Conservation (phyloP, 1,284 basidiomycete genomes). For the Cryptococcus jaspeensis region DNA sequence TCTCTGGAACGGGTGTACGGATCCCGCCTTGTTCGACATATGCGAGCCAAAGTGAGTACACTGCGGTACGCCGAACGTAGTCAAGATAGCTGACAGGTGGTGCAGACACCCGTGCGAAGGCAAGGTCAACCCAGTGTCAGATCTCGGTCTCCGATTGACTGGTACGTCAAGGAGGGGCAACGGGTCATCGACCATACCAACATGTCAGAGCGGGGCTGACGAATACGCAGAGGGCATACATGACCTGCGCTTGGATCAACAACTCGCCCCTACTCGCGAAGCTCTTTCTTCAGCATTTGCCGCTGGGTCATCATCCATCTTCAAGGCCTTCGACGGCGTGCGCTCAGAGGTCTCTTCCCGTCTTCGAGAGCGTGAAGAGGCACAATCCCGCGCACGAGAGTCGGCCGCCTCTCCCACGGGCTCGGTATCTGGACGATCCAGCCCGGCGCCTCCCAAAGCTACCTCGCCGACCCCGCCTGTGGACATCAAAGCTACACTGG, state of each 20-base stretch:
- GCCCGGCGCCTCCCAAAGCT: background rate
- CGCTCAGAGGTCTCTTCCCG: conserved; percentile 50
- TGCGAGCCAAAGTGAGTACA: conserved; percentile 73
- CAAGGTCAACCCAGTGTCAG: conserved; percentile 80
- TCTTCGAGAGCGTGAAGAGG: conserved; percentile 36
- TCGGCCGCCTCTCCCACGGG: background rate
- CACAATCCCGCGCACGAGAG: conserved; percentile 1
- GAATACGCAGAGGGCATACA: conserved; percentile 70
- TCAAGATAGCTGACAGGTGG: background rate
- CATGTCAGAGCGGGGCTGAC: background rate
- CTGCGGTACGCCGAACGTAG: background rate
- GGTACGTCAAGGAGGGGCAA: conserved; percentile 23
- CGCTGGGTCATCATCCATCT: conserved; percentile 73
- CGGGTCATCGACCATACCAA: background rate
- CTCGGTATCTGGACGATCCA: background rate
- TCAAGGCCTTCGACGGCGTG: conserved; percentile 83
- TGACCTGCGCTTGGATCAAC: conserved; percentile 83
- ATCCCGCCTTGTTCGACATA: conserved; percentile 86
- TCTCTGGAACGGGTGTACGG: conserved; percentile 82
- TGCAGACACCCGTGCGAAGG: conserved; percentile 76
- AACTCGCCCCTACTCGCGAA: conserved; percentile 81
- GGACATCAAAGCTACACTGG: conserved; percentile 39
- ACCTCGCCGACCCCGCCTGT: conserved; percentile 10
- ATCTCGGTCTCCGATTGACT: conserved; percentile 76
- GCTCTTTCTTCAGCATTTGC: conserved; percentile 74